Base-by-base conservation (phyloP, 805 yeast species). In the Candida glaebosa region DNA sequence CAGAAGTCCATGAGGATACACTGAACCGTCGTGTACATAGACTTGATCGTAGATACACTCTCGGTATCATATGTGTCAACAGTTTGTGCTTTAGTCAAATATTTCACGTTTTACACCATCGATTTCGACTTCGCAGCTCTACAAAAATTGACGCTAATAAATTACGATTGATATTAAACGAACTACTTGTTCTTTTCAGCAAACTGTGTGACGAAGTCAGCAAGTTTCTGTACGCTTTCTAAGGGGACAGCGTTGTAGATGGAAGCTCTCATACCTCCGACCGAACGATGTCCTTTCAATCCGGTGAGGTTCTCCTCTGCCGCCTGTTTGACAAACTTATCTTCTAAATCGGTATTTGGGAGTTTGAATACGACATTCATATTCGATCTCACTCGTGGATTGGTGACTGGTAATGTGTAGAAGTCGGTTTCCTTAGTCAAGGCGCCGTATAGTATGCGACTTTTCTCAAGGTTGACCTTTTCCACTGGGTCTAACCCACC, bases 231-330 rank as follows among this genome's bases (percentile, higher is more conserved):
- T 20, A 80, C 82, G 53, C 87, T 78, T 17, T 75, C 71, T 37
- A 78, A 66, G 3, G 81, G 61, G 39, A 93, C 85, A 12, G 98
- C 96, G 57, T 93, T 91, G 64, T 91, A 90, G 41, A 89, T 69
- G 10, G 97, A 89, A 12, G 95, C 90, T 64, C 99, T 82, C 65
- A 93, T 84, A 22, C 99, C 99, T 39, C 98, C 98, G 34, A 91
- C 98, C 3, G 96, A 87, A 61, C 98, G 79, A 65, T 91, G 98
- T 32, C 99, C 98, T 66, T 89, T 87, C 56, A 91, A 74, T 5
- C 97, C 98, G 4, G 81, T 69, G 47, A 93, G 71, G 2, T 78
- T 74, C 42, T 50, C 57, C 19, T 61, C 76, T 18, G 69, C 74
- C 3, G 97, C 96, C 37, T 73, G 81, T 46, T 78, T 69, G 46